These are phyloP conservation scores for Alnus glutinosa DNA, from an alignment of 306 rosid genomes.

Conservation along the genomic window DNA sequence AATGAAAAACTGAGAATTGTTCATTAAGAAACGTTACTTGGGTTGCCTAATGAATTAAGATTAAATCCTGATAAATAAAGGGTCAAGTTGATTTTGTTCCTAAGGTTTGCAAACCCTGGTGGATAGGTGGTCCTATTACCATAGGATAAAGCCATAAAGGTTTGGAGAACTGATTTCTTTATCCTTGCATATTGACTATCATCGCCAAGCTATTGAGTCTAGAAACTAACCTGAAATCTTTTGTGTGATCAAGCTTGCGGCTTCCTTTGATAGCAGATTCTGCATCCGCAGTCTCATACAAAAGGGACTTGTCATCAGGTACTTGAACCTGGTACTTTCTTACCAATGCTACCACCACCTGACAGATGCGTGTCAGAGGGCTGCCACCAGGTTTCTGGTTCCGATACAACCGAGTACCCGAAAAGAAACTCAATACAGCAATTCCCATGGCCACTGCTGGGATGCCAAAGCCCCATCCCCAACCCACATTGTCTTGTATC, in stretches of 20 bases:
- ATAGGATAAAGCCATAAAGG: not conserved
- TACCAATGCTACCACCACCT: slow-evolving; percentile 59
- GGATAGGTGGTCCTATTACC: not conserved
- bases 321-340: slow-evolving; percentile 44
- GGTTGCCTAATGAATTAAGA: not conserved
- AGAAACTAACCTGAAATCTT: slow-evolving; percentile 52
- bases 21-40: not conserved
- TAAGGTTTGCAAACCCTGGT: not conserved
- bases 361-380: slow-evolving; percentile 61
- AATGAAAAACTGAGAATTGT: not conserved
- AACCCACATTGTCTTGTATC: slow-evolving; percentile 69
- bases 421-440: slow-evolving; percentile 69
- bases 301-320: slow-evolving; percentile 52
- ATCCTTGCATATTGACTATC: not conserved
- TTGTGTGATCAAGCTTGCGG: slow-evolving; percentile 75
- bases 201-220: not conserved
- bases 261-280: slow-evolving; percentile 70
- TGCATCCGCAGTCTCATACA: slow-evolving; percentile 59
- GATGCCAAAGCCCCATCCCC: slow-evolving; percentile 85
- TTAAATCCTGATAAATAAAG: not conserved
- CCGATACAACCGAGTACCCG: slow-evolving; percentile 59
- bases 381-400: slow-evolving; percentile 82
- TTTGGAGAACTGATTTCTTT: not conserved
- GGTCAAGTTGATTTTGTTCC: not conserved
- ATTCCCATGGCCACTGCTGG: slow-evolving; percentile 73